Base-by-base conservation (phyloP, 345 rosid genomes). In the Brassica juncea region DNA sequence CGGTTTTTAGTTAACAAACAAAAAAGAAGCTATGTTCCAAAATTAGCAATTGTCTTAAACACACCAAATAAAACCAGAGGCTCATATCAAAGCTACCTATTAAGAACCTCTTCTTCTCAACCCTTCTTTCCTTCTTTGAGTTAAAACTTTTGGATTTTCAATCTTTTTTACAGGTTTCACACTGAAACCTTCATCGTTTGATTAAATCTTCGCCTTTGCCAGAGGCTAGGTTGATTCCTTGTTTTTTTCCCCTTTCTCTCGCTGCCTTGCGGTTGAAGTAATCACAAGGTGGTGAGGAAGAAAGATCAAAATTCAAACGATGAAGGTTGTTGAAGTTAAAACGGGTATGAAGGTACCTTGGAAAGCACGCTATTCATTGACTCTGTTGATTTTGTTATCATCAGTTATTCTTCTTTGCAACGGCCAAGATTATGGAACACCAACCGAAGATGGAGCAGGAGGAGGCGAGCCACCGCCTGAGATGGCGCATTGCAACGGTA, bases 401-500 rank as follows among this genome's bases (percentile, higher is more conserved):
- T 70, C 42, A 32, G 15, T 80, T 64, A 2, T 61, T 14, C 3
- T 63, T 47, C 28, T 76, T 0, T 84, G 84, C 73, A 77, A 81
- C 16, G 95, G 82, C 31, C 98, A 93, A 83, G 89, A 85, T 67
- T 76, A 84, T 52, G 81, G 69, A 61, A 69, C 23, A 5, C 66
- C 79, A 0, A 35, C 44, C 4, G 52, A 87, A 73, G 21, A 68
- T 4, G 82, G 82, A 59, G 69, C 12, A 42, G 82, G 77, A 72
- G 81, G 70, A 63, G 77, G 12, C 0, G 85, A 88, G 3, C 89
- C 95, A 0, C 90, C 94, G 0, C 89, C 86, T 0, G 96, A 79
- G 9, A 81, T 84, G 78, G 88, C 88, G 1, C 7, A 14, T 4
- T 95, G 99, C 67, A 85, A 89, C 7, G 99, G 99, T 3, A 75